phyloP scores from a whole-genome alignment of 2,329 filamentous ascomycete species.

The Sporothrix phasma region DNA sequence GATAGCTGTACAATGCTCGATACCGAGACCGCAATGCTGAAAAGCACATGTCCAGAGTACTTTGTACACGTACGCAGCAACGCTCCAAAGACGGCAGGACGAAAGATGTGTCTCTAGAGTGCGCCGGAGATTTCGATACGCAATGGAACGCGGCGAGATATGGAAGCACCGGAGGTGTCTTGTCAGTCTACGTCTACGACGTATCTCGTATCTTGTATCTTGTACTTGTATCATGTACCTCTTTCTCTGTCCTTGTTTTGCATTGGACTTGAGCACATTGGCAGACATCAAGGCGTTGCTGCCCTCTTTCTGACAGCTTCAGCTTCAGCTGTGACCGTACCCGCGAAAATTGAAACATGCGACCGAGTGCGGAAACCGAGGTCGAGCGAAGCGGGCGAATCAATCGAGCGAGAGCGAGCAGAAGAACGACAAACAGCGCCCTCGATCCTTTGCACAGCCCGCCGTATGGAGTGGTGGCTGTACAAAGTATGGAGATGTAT shows the following conservation, averaged over 20 bases:
- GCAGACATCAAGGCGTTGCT: neutral
- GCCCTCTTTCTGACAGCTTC: neutral
- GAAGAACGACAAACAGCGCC: neutral
- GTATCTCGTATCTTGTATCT: neutral
- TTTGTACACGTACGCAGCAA: no score
- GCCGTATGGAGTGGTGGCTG: slow-evolving; percentile 4
- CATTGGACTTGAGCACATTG: neutral
- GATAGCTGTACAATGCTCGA: no score
- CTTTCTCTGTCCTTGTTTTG: neutral
- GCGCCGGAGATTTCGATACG: neutral
- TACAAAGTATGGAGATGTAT: no score
- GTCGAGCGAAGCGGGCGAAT: no score
- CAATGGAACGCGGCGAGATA: neutral
- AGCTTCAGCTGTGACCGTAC: no score
- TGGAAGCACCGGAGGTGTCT: neutral
- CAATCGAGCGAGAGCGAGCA: neutral
- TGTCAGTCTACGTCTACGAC: no score
- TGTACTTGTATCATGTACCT: no score
- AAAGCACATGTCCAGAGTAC: no score
- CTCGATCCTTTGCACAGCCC: neutral
- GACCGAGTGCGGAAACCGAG: neutral
- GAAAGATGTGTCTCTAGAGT: neutral
- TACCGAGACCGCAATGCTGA: no score
- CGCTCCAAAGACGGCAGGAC: neutral
- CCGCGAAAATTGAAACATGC: neutral